These are phyloP conservation scores for Nemania sp. DNA, from an alignment of 2,329 filamentous ascomycete species.

Conservation along the genomic window DNA sequence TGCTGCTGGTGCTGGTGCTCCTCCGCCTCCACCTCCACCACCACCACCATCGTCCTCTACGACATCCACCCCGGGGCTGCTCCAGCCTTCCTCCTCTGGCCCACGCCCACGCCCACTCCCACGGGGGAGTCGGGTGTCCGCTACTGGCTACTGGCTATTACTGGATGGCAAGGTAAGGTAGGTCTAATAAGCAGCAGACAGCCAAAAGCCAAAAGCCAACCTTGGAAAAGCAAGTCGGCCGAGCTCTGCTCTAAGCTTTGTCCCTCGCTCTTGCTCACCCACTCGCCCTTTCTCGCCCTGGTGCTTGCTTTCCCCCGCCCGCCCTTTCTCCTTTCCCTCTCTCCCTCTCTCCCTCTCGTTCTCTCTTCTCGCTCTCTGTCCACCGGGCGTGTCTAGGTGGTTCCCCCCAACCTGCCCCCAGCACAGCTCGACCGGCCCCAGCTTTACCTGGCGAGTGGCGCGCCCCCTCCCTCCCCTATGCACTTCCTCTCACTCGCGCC, in stretches of 20 bases:
- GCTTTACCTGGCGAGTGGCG: constrained; percentile 17
- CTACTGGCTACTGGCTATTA: constrained; percentile 8
- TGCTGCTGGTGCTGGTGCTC: no score
- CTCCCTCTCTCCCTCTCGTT: constrained; percentile 17
- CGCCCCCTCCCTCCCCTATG: constrained; percentile 17
- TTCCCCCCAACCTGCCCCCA: constrained; percentile 9
- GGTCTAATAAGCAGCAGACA: constrained; percentile 22
- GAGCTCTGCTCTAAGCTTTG: constrained; percentile 15
- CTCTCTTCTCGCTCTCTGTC: constrained; percentile 19
- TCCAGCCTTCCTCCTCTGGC: constrained; percentile 24
- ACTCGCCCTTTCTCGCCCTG: constrained; percentile 3
- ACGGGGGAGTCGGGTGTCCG: constrained; percentile 21
- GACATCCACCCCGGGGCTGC: constrained; percentile 26
- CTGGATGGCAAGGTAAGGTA: neutral
- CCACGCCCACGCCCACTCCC: no score
- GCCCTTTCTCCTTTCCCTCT: constrained; percentile 16
- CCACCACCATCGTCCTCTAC: constrained; percentile 13
- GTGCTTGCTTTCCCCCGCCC: constrained; percentile 19
- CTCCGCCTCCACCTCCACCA: constrained; percentile 2
- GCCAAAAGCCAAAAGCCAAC: constrained; percentile 18
- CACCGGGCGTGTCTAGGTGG: neutral
- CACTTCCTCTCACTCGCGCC: constrained; percentile 20
- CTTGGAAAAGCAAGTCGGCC: constrained; percentile 18
- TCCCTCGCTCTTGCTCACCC: constrained; percentile 19
- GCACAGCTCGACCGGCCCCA: constrained; percentile 21